Base-by-base conservation (phyloP, 345 rosid species). In the Acer campestre region DNA sequence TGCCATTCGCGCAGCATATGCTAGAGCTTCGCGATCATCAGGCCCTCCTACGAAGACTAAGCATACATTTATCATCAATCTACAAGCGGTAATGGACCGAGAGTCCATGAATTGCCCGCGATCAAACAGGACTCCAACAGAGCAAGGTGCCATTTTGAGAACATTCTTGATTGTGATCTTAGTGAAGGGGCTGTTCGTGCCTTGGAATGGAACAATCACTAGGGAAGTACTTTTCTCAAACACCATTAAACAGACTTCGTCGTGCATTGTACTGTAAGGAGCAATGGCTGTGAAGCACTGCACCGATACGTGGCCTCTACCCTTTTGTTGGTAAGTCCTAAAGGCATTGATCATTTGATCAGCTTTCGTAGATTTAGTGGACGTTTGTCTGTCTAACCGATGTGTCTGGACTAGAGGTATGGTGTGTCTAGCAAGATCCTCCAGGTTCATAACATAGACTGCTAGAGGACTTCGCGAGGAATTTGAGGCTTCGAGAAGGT, bases 1-100 rank as follows among this genome's bases (percentile, higher is more conserved):
- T 0, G 81, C 81, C 63, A 88, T 74, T 65, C 88, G 84, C 16
- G 78, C 77, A 42, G 80, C 84, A 16, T 69, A 84, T 12, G 87
- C 86, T 56, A 88, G 79, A 68, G 85, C 81, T 55, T 88, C 89
- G 0, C 88, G 84, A 65, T 88, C 91, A 74, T 88, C 91, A 10
- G 88, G 69, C 13, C 91, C 91, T 10, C 89, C 88, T n/a, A 88
- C 5, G 55, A 88, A 85, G 42, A 86, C 2, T 10, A 83, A 80
- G 14, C 85, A 79, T 0, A 80, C 70, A 11, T 58, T 77, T 22
- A 53, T 35, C 18, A 17, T 4, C 46, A 7, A 1, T 20, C 14
- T 44, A 13, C 46, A 3, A 3, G 76, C 16, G 1, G 56, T 0
- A 0, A 78, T 5, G 9, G 53, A 27, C 65, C 49, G 65, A 44